Evolutionary conservation across 177 flowering plant species (phyloP).

Genomic region (Vitis hybrid): DNA sequence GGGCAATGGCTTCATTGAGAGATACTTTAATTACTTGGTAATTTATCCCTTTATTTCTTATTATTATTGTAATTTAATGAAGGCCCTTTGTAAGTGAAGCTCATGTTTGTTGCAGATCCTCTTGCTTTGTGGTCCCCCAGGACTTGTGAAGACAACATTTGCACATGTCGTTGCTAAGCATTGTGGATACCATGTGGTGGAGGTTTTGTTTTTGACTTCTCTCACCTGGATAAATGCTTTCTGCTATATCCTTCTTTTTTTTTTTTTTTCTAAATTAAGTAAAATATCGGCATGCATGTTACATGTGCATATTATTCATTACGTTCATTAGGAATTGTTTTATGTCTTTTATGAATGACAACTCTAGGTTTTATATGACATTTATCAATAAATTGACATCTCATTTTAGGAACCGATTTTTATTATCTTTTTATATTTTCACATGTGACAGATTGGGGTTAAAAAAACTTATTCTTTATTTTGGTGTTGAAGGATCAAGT

Average conservation of each 20-base stretch:
- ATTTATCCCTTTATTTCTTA: background rate
- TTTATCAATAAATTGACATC: too few species aligned
- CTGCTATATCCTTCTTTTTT: background rate
- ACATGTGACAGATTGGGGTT: too few species aligned
- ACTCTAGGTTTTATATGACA: too few species aligned
- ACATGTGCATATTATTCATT: too few species aligned
- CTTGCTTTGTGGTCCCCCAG: constrained; percentile 96
- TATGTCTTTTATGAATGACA: background rate
- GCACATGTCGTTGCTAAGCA: constrained; percentile 97
- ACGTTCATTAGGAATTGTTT: background rate
- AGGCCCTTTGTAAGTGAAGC: background rate
- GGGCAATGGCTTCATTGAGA: too few species aligned
- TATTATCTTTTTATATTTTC: too few species aligned
- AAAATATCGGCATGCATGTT: too few species aligned
- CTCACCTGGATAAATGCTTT: background rate
- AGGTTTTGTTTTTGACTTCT: constrained; percentile 45
- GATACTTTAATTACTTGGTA: background rate
- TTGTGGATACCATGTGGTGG: constrained; percentile 93
- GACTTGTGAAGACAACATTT: constrained; percentile 97
- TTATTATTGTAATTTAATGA: constrained; percentile 2
- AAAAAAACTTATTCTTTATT: too few species aligned
- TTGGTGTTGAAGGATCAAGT: too few species aligned
- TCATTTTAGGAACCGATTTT: too few species aligned
- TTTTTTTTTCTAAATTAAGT: background rate
- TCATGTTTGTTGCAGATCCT: constrained; percentile 62